These are phyloP conservation scores for Coelomomyces lativittatus DNA, from an alignment of 371 early-diverging fungal species.

Conservation along the genomic window DNA sequence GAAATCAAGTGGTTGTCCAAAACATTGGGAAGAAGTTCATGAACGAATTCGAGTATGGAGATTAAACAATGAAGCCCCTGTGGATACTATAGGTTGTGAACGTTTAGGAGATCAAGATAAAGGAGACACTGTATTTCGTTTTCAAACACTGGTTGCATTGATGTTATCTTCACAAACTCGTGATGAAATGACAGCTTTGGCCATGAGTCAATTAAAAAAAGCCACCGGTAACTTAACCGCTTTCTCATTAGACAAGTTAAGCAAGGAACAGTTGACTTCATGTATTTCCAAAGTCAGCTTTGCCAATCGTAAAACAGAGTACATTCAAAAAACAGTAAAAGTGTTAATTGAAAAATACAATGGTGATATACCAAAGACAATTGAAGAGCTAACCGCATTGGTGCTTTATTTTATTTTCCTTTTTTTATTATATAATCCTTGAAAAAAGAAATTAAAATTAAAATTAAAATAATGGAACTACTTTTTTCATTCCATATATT, in stretches of 20 bases:
- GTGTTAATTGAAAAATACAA: constrained; percentile 51
- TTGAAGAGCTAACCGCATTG: constrained; percentile 55
- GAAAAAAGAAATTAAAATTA: too few relatives aligned
- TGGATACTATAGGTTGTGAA: constrained; percentile 89
- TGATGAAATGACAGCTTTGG: constrained; percentile 72
- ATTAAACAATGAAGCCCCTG: constrained; percentile 53
- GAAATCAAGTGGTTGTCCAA: too few relatives aligned
- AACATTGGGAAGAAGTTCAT: constrained; percentile 51
- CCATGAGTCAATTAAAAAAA: constrained; percentile 50
- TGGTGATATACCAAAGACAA: constrained; percentile 68
- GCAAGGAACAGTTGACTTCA: constrained; percentile 36
- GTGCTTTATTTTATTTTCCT: too few relatives aligned
- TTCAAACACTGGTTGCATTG: constrained; percentile 72
- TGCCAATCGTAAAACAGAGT: constrained; percentile 64
- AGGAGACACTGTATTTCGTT: constrained; percentile 31
- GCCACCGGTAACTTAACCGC: constrained; percentile 15
- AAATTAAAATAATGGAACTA: too few relatives aligned
- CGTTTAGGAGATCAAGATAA: constrained; percentile 36
- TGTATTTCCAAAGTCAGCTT: constrained; percentile 76
- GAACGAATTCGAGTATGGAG: constrained; percentile 44
- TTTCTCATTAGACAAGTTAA: constrained; percentile 7
- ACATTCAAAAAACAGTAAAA: constrained; percentile 51
- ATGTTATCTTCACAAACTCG: constrained; percentile 92
- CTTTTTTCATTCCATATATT: too few relatives aligned
- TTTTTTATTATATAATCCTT: too few relatives aligned